Percentiles rank a stretch among this genome's conserved stretches.
phyloP scores from a whole-genome alignment of 805 yeast species.

The Metschnikowia borealis region DNA sequence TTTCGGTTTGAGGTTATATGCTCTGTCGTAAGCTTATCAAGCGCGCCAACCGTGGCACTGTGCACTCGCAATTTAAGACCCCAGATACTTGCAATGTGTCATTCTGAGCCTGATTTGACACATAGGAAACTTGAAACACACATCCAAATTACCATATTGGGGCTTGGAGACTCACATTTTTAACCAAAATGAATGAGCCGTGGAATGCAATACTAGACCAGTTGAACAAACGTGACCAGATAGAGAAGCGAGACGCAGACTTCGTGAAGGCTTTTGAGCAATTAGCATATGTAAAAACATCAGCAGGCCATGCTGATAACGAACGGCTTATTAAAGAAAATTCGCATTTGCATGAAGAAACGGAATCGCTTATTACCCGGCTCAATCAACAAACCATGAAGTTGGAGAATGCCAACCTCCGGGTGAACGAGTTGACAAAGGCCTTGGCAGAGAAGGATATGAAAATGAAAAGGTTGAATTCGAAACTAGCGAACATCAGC shows the following conservation, averaged over 20 bases:
- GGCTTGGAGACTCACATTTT: not conserved
- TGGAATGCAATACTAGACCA: conserved; percentile 25
- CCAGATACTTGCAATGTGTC: not conserved
- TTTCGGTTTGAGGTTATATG: not conserved
- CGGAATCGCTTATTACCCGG: conserved; percentile 20
- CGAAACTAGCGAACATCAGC: conserved; percentile 21
- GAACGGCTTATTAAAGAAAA: conserved; percentile 18
- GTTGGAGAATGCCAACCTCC: conserved; percentile 22
- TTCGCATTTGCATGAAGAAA: conserved; percentile 19
- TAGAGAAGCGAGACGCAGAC: conserved; percentile 29
- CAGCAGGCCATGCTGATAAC: conserved; percentile 7
- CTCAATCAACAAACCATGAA: conserved; percentile 26
- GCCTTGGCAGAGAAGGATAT: conserved; percentile 9
- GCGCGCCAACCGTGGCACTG: conserved; percentile 2
- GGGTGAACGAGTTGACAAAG: conserved; percentile 16
- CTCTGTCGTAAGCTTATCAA: not conserved
- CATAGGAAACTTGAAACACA: not conserved
- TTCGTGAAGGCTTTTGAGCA: conserved; percentile 34
- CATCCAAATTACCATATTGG: too few species aligned
- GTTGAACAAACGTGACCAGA: conserved; percentile 28
- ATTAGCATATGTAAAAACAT: conserved; percentile 17
- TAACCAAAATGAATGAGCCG: conserved; percentile 11
- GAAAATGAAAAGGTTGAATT: conserved; percentile 6
- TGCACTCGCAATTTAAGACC: conserved; percentile 1
- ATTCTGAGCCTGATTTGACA: not conserved